A percentile compares a stretch with the other conserved stretches of the same genome.
Evolutionary conservation across 208 protist species (phyloP).

Genomic region (Herpetomonas samuelpessoai): DNA sequence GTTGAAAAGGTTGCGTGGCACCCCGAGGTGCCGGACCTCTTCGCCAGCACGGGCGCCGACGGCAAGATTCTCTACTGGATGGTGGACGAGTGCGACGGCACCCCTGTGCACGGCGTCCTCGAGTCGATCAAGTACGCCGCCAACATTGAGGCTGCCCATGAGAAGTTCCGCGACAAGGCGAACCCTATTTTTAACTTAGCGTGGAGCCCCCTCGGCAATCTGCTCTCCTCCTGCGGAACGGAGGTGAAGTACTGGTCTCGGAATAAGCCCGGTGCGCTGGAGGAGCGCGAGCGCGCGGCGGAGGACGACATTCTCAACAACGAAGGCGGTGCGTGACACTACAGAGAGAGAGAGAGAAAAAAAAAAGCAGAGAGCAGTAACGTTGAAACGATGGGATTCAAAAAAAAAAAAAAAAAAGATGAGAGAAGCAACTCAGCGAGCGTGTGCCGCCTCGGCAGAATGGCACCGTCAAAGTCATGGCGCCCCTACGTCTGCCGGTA

Average conservation of each 20-base stretch:
- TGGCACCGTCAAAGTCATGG: too few species aligned
- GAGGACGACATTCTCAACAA: conserved; percentile 71
- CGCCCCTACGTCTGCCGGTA: too few species aligned
- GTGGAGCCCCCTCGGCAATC: conserved; percentile 79
- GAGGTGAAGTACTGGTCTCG: conserved; percentile 90
- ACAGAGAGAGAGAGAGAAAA: too few species aligned
- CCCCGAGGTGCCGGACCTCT: conserved; percentile 67
- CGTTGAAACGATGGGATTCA: conserved; percentile 1
- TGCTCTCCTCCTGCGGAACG: conserved; percentile 69
- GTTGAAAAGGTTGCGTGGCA: conserved; percentile 83
- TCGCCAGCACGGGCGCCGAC: conserved; percentile 72
- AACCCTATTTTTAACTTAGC: conserved; percentile 76
- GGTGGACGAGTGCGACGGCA: conserved; percentile 70
- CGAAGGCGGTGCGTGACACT: conserved; percentile 6
- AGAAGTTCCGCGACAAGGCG: conserved; percentile 72
- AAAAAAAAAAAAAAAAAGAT: conserved; percentile 7
- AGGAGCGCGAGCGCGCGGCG: conserved; percentile 74
- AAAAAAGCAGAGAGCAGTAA: too few species aligned
- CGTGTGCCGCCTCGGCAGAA: neutral
- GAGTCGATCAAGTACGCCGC: conserved; percentile 60
- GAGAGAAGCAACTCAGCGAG: neutral
- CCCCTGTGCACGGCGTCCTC: conserved; percentile 45
- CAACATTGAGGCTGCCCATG: conserved; percentile 69
- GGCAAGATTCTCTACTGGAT: conserved; percentile 85
- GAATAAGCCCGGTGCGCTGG: conserved; percentile 83